Conservation (phyloP, 345 rosid species). For the Kandelia obovata region DNA sequence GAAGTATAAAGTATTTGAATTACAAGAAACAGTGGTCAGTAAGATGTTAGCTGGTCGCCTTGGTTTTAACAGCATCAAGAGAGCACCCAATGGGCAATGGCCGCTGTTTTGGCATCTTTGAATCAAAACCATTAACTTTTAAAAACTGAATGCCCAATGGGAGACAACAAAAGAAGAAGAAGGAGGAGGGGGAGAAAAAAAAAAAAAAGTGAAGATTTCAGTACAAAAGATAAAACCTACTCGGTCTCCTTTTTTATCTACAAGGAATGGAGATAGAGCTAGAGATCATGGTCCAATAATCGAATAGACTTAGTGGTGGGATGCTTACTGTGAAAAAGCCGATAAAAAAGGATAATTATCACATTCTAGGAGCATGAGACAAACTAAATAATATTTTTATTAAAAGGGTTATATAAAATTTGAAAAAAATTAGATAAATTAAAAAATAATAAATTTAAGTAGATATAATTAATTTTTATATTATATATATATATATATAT, state of each 20-base stretch:
- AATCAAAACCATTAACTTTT: neutral
- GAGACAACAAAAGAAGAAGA: neutral
- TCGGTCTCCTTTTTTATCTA: constrained; percentile 18
- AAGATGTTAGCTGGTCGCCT: neutral
- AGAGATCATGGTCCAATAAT: neutral
- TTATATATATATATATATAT: too few species aligned
- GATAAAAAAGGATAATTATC: constrained; percentile 23
- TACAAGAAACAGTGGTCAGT: too few species aligned
- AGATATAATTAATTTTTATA: too few species aligned
- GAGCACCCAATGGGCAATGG: neutral
- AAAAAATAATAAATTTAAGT: too few species aligned
- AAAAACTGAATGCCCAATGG: neutral
- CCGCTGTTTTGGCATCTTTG: constrained; percentile 12
- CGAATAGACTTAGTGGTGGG: constrained; percentile 17
- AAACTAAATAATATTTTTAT: constrained; percentile 5
- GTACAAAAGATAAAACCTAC: constrained; percentile 10
- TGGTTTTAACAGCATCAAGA: neutral
- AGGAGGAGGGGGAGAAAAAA: too few species aligned
- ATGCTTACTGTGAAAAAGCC: constrained; percentile 26
- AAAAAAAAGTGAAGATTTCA: neutral
- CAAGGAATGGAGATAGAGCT: neutral
- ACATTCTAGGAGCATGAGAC: constrained; percentile 15
- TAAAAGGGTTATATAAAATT: neutral
- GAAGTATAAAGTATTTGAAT: too few species aligned
- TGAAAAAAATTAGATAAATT: too few species aligned